Conservation (phyloP, 2,329 filamentous ascomycete genomes). For the Emergomyces pasteurianus region DNA sequence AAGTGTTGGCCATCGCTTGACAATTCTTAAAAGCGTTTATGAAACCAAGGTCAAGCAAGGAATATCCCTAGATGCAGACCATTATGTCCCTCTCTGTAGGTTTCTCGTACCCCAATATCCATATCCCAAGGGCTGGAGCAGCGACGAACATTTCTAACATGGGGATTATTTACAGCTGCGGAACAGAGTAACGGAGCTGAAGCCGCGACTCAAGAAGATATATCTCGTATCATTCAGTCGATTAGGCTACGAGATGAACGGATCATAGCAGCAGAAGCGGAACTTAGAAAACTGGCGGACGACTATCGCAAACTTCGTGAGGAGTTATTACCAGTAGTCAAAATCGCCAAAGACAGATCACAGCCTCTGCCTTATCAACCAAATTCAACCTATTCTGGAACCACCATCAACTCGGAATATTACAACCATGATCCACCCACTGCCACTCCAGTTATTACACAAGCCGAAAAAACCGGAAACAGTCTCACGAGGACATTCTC, state of each 20-base stretch:
- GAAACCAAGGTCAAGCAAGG: conserved; percentile 93
- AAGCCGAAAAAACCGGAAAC: conserved; percentile 33
- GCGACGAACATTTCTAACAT: conserved; percentile 2
- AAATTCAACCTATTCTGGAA: conserved; percentile 12
- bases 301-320: conserved; percentile 83
- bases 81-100: conserved; percentile 87
- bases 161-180: conserved; percentile 50
- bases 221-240: conserved; percentile 80
- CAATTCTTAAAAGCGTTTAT: conserved; percentile 90
- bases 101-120: conserved; percentile 12
- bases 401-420: conserved; percentile 19
- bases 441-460: conserved; percentile 19
- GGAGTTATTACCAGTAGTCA: conserved; percentile 80
- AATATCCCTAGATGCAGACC: conserved; percentile 78
- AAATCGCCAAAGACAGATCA: conserved; percentile 81
- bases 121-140: not conserved
- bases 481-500: conserved; percentile 62
- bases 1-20: conserved; percentile 88
- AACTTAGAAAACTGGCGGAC: conserved; percentile 71
- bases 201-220: conserved; percentile 82
- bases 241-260: conserved; percentile 83
- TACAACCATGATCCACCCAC: conserved; percentile 30
- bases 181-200: conserved; percentile 78
- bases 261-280: conserved; percentile 69
- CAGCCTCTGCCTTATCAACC: conserved; percentile 62